Evolutionary conservation across 306 rosid genomes (phyloP), one percentile per base, ranked within the genome.

Genomic region (Ormosia semicastrata): DNA sequence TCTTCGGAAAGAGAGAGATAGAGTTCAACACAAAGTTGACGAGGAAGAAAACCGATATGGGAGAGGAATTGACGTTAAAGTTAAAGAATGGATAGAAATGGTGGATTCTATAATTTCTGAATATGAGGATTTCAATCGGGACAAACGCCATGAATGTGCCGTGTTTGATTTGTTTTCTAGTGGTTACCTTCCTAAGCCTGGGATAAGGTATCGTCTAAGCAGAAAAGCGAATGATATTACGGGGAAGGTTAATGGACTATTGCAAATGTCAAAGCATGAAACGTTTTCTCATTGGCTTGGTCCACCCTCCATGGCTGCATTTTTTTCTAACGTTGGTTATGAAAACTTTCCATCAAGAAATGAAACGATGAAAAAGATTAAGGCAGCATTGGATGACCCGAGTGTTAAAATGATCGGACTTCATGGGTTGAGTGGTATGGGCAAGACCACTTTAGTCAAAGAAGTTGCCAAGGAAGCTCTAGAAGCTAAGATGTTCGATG

Each of bases 361-460:
- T 0, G 39, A 14, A 36, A 49, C 18, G 3, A 15, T 2, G n/a
- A 8, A 30, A 0, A 18, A 49, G 6, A 37, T 82, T 9, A 58
- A 3, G 2, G 29, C 0, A 44, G 63, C 6, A 2, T 18, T 82
- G 46, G 5, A 50, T 47, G 18, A 68, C 32, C 4, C 78, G 0
- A 10, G 6, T 6, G 39, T 64, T 5, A 65, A 32, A 40, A 65
- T 53, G 32, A 33, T 81, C 8, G 85, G 85, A 0, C 15, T 81
- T 40, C 13, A 29, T 68, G 86, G 86, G 10, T 29, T 1, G 17
- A 78, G 66, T 36, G 86, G 86, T 11, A 78, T 69, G 37, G 86
- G 86, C 2, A 82, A 82, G 52, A 76, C 82, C n/a, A 50, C 82
- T 47, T 39, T 76, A 6, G 78, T 82, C 4, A 82, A 49, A 69